Percentiles rank a stretch among this genome's conserved stretches.
Conservation (phyloP, 2,329 filamentous ascomycete species). For the Fusarium sp. region DNA sequence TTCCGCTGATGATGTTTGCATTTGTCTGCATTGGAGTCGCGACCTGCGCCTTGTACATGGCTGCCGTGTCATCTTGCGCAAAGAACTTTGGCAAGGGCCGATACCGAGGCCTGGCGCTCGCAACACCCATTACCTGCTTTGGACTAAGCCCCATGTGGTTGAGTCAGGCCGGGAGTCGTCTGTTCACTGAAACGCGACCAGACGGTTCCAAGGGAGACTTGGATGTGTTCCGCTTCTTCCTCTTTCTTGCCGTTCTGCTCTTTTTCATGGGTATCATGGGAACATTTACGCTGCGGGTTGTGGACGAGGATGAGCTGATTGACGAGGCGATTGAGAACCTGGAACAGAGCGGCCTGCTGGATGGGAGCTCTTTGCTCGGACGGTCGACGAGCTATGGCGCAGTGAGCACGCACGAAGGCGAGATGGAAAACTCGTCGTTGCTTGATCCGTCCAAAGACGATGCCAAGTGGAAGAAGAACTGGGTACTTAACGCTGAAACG, state of each 20-base stretch:
- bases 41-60: constrained; percentile 91
- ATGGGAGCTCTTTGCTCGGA: constrained; percentile 81
- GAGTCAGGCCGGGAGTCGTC: constrained; percentile 85
- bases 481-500: constrained; percentile 93
- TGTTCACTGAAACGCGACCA: constrained; percentile 79
- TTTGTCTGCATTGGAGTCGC: constrained; percentile 88
- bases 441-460: constrained; percentile 61
- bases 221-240: constrained; percentile 88
- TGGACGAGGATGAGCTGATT: constrained; percentile 90
- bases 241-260: constrained; percentile 85
- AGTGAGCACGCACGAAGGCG: constrained; percentile 62
- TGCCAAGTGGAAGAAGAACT: constrained; percentile 83
- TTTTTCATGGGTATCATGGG: constrained; percentile 81
- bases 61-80: constrained; percentile 93
- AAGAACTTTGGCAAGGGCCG: constrained; percentile 97
- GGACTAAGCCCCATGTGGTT: constrained; percentile 97
- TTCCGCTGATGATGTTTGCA: constrained; percentile 86
- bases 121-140: constrained; percentile 92
- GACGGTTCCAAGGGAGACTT: constrained; percentile 76
- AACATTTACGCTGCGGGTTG: constrained; percentile 80
- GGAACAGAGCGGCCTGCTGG: constrained; percentile 88
- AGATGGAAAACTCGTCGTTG: constrained; percentile 62
- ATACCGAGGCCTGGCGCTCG: constrained; percentile 90
- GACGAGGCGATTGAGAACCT: constrained; percentile 91
- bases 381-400: constrained; percentile 74